Conservation (phyloP, 768 basidiomycete genomes). For the Kwoniella newhampshirensis region DNA sequence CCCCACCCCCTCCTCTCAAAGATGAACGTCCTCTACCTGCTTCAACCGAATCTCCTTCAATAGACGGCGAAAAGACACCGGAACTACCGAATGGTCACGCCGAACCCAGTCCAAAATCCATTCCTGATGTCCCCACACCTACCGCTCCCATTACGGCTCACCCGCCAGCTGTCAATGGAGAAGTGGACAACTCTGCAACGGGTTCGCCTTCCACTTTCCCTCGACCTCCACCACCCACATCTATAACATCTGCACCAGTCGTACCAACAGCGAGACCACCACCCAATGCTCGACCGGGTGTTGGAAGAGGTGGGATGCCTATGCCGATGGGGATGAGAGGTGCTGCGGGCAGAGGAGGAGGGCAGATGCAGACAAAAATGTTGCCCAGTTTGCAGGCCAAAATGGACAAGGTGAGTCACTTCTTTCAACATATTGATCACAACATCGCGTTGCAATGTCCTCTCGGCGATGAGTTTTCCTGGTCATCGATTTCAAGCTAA, state of each 20-base stretch:
- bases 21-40: not conserved
- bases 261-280: constrained; percentile 8
- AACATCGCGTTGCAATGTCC: no score
- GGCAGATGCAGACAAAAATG: constrained; percentile 56
- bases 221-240: constrained; percentile 19
- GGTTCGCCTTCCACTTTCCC: constrained; percentile 7
- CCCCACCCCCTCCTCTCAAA: constrained; percentile 1
- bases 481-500: not conserved
- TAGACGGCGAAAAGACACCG: constrained; percentile 2
- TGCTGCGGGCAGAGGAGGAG: constrained; percentile 16
- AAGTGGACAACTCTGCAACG: constrained; percentile 1
- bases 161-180: constrained; percentile 12
- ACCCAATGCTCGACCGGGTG: constrained; percentile 7
- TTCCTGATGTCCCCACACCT: not conserved
- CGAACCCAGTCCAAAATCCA: not conserved
- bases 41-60: not conserved
- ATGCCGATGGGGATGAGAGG: constrained; percentile 47
- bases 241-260: constrained; percentile 17
- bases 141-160: constrained; percentile 19
- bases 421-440: not conserved
- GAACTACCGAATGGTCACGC: not conserved
- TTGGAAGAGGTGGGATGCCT: constrained; percentile 28
- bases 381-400: constrained; percentile 88
- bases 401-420: constrained; percentile 75
- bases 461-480: no score